Evolutionary conservation across 2,329 filamentous ascomycete genomes (phyloP).

Genomic region (Xylaria arbuscula): DNA sequence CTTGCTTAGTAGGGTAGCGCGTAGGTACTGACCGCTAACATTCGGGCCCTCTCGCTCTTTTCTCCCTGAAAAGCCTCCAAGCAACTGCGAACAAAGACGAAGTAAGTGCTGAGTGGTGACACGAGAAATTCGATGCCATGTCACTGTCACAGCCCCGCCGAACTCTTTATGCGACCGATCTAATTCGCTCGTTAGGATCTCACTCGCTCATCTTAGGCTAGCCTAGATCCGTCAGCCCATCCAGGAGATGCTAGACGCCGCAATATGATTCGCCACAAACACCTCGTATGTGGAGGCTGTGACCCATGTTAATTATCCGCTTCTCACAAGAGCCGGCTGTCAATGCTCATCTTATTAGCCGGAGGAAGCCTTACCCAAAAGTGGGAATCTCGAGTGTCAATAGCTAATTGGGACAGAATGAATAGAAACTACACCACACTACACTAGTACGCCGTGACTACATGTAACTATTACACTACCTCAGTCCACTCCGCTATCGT

Average conservation of each 20-base stretch:
- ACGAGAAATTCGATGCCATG: slow-evolving; percentile 23
- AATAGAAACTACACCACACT: no score
- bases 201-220: slow-evolving; percentile 14
- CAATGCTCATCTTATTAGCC: slow-evolving; percentile 23
- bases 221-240: slow-evolving; percentile 16
- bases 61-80: background rate
- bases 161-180: slow-evolving; percentile 9
- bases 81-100: background rate
- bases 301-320: slow-evolving; percentile 21
- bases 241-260: slow-evolving; percentile 11
- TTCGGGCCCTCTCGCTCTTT: background rate
- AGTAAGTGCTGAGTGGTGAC: background rate
- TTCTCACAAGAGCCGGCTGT: slow-evolving; percentile 15
- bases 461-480: no score
- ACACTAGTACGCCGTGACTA: no score
- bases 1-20: background rate
- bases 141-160: background rate
- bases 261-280: slow-evolving; percentile 9
- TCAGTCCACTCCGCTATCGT: background rate
- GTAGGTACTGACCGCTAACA: background rate
- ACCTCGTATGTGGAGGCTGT: background rate
- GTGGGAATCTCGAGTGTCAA: slow-evolving; percentile 12
- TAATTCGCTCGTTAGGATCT: slow-evolving; percentile 5
- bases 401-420: background rate
- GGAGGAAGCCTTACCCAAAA: slow-evolving; percentile 15